Evolutionary conservation across 306 rosid genomes (phyloP).

Genomic region (Mimosa pudica): DNA sequence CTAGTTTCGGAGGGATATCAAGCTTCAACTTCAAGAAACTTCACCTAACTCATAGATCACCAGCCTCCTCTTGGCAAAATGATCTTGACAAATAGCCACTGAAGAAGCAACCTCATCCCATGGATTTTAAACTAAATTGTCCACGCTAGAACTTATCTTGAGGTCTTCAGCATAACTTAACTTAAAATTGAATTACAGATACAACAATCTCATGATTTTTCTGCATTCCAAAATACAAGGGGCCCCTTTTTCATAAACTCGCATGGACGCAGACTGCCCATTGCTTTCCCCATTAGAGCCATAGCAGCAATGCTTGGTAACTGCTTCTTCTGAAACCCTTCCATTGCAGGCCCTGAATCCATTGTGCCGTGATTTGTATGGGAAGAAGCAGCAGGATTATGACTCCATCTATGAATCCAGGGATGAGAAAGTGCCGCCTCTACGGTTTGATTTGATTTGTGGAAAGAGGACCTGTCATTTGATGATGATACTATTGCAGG

Average conservation of each 20-base stretch:
- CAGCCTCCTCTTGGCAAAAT: slow-evolving; percentile 9
- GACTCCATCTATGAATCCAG: slow-evolving; percentile 85
- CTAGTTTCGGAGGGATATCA: too few species aligned
- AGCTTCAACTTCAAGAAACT: background rate
- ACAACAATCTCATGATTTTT: slow-evolving; percentile 39
- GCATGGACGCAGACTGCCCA: slow-evolving; percentile 53
- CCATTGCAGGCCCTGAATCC: slow-evolving; percentile 36
- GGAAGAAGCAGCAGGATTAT: slow-evolving; percentile 35
- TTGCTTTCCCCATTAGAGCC: slow-evolving; percentile 90
- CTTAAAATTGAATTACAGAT: slow-evolving; percentile 21
- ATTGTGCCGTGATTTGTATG: slow-evolving; percentile 41
- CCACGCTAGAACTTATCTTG: slow-evolving; percentile 5
- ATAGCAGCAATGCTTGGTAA: slow-evolving; percentile 93
- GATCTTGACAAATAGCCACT: slow-evolving; percentile 9
- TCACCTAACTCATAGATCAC: background rate
- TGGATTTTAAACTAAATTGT: slow-evolving; percentile 13
- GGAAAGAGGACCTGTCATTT: slow-evolving; percentile 38
- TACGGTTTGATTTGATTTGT: slow-evolving; percentile 44
- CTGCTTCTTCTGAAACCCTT: slow-evolving; percentile 53
- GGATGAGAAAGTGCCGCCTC: slow-evolving; percentile 69
- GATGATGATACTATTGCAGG: slow-evolving; percentile 31
- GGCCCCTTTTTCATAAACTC: slow-evolving; percentile 59
- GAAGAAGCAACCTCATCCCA: slow-evolving; percentile 24
- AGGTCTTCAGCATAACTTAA: slow-evolving; percentile 26
- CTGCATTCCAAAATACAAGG: slow-evolving; percentile 63